A percentile compares a stretch with the other conserved stretches of the same genome.
Evolutionary conservation across 352 stramenopile genomes (phyloP).

Genomic region (Pythium dissotocum): DNA sequence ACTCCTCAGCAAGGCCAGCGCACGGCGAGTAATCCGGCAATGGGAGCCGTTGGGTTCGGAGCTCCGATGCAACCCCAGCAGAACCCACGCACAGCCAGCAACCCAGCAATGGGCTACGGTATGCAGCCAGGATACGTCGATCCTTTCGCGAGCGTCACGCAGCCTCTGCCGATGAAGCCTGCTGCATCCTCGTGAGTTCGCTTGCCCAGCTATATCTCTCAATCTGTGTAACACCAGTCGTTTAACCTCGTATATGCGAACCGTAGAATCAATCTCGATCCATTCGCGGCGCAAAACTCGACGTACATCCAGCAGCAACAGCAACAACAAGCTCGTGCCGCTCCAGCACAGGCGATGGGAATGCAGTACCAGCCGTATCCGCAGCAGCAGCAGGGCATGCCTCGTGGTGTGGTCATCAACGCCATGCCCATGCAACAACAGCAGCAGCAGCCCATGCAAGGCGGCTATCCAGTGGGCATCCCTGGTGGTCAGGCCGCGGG

Average conservation of each 20-base stretch:
- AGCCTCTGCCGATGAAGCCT: conserved; percentile 49
- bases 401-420: conserved; percentile 7
- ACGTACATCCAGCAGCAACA: conserved; percentile 19
- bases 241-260: background rate
- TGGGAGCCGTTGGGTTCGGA: conserved; percentile 1
- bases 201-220: background rate
- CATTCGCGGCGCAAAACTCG: conserved; percentile 37
- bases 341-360: background rate
- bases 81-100: conserved; percentile 30
- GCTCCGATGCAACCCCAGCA: conserved; percentile 5
- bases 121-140: conserved; percentile 47
- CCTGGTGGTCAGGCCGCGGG: background rate
- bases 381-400: conserved; percentile 14
- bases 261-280: conserved; percentile 51
- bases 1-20: conserved; percentile 20
- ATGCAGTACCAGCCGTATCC: conserved; percentile 19
- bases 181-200: conserved; percentile 25
- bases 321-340: background rate
- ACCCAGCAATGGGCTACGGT: conserved; percentile 27
- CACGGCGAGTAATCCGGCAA: conserved; percentile 18
- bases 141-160: conserved; percentile 53
- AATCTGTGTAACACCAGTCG: background rate
- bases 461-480: background rate
- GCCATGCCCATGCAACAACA: conserved; percentile 21
- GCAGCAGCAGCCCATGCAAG: conserved; percentile 11